Base-by-base conservation (phyloP, 495 filamentous ascomycete genomes). In the Aspergillus sparsus region DNA sequence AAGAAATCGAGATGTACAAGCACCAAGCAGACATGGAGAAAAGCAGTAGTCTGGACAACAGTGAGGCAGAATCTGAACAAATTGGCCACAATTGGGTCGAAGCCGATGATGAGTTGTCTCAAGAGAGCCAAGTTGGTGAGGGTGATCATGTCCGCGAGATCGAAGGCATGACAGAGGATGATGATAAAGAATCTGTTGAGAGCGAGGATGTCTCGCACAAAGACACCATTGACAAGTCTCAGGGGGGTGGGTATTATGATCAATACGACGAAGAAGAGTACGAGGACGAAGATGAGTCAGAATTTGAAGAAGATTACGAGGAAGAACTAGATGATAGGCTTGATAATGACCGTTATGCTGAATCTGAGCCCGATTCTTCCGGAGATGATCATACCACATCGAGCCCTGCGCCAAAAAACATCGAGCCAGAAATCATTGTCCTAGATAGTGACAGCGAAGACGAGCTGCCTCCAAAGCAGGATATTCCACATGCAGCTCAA, bases 381-480 rank as follows among this genome's bases (percentile, higher is more conserved):
- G 47, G 49, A 10, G 54, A 62, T 12, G 31, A 15, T 16, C 34
- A 61, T 62, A 35, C 41, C 13, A 39, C 36, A 58, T n/a, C 45
- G 35, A 41, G 56, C 15, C 13, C 46, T 37, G 5, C 64, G n/a
- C 52, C 59, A 13, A 62, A 60, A 27, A 64, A 31, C 3, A 54
- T 61, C 5, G 65, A 68, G 9, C 68, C 66, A 8, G 78, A 74
- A 66, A 65, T 78, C 41, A 79, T 77, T 56, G 69, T 75, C 6
- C 45, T 79, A 27, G 78, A 80, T 45, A 77, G 74, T 61, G 76
- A 80, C 47, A 78, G 73, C 54, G 74, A 78, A 33, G 74, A 77
- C 41, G 77, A 80, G 47, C 55, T 61, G 41, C 58, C 64, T 27
- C 52, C 66, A 13, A 49, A 63, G 50, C 52, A n/a, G 0, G 8